Evolutionary conservation across 2,329 filamentous ascomycete species (phyloP), one percentile per base, ranked within the genome.

Genomic region (Fusarium armeniacum): DNA sequence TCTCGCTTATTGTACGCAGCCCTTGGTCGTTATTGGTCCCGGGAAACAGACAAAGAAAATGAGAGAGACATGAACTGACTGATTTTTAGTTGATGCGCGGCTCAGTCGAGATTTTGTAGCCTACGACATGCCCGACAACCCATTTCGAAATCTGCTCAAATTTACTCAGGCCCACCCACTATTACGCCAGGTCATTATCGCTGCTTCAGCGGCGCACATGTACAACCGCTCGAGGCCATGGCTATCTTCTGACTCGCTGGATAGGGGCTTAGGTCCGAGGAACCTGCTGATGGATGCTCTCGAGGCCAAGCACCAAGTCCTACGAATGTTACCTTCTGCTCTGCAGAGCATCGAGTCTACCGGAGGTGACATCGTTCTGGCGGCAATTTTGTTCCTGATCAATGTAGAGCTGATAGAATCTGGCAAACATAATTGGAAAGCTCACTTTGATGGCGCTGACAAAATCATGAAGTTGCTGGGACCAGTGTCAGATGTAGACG

Each of bases 81-180:
- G 22, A 16, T n/a, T 56, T 20, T 47, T 43, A 87, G 82, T 86
- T 76, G 76, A 83, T 56, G 78, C 75, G n/a, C 76, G 83, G 40
- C 78, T 89, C 50, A 88, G 85, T 77, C 82, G 79, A 72, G 86
- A 87, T 70, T 79, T 89, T 43, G 83, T 85, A 56, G 81, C 83
- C 28, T 78, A 80, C 54, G 84, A 85, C 73, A 70, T 81, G 49
- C 78, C 79, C 16, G 78, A 81, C 54, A 86, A 86, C 72, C 83
- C 83, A 9, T 85, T 85, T 70, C 82, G 83, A 64, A 76, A 70
- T 50, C 77, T 85, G 32, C 73, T 85, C 51, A 79, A 82, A 11
- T 73, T 85, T 52, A 80, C 82, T 24, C 77, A 75, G 35, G 71
- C 74, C 13, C 80, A 83, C 41, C 80, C 81, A 44, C 78, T 84